Percentiles rank a stretch among this genome's conserved stretches.
phyloP scores from a whole-genome alignment of 2,329 filamentous ascomycete species.

The Arachnopeziza araneosa region DNA sequence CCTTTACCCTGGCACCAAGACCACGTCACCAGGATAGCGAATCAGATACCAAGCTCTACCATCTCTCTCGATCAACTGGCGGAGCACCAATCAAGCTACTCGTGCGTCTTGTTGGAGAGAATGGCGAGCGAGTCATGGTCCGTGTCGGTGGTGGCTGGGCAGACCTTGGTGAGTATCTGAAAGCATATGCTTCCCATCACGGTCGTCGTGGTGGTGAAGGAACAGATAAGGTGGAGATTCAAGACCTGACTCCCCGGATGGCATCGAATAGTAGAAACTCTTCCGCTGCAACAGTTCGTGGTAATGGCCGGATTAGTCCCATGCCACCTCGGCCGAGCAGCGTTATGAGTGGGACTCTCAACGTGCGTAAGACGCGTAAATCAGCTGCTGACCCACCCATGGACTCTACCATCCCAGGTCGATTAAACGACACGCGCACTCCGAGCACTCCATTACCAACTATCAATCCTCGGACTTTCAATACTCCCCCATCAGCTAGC shows the following conservation, averaged over 20 bases:
- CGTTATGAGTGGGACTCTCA: constrained; percentile 24
- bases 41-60: constrained; percentile 84
- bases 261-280: constrained; percentile 20
- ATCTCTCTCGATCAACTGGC: constrained; percentile 77
- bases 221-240: constrained; percentile 52
- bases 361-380: constrained; percentile 25
- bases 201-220: constrained; percentile 56
- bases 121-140: constrained; percentile 92
- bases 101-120: constrained; percentile 85
- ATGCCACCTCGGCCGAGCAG: constrained; percentile 20
- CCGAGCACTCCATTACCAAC: constrained; percentile 23
- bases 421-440: neutral
- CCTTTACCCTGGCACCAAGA: constrained; percentile 54
- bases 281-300: constrained; percentile 15
- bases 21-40: constrained; percentile 46
- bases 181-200: constrained; percentile 90
- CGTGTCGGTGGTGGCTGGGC: constrained; percentile 98
- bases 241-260: constrained; percentile 41
- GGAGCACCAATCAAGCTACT: constrained; percentile 91
- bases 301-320: constrained; percentile 36
- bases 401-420: neutral
- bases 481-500: constrained; percentile 13
- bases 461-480: constrained; percentile 5
- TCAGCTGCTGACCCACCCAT: constrained; percentile 14
- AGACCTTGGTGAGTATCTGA: constrained; percentile 88